These are phyloP conservation scores for Xylaria sp. DNA, from an alignment of 2,329 filamentous ascomycete genomes.

Conservation along the genomic window DNA sequence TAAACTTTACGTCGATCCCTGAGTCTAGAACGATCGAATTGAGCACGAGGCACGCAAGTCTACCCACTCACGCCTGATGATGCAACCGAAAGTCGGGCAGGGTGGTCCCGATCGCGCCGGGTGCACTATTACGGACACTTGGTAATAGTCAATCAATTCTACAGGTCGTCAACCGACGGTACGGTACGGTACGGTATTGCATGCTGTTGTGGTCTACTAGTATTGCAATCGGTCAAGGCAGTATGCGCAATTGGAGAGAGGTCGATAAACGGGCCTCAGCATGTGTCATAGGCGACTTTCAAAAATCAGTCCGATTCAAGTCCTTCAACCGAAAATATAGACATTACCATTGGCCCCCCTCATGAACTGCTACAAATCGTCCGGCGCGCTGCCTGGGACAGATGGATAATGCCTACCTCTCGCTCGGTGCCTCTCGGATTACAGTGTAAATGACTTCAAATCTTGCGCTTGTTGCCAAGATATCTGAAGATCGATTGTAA, in stretches of 20 bases:
- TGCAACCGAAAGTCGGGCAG: conserved; percentile 14
- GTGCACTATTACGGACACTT: conserved; percentile 9
- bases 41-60: conserved; percentile 10
- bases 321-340: neutral
- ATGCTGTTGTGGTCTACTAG: no score
- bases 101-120: conserved; percentile 10
- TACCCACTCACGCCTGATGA: neutral
- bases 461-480: neutral
- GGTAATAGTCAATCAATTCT: no score
- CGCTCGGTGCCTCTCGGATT: no score
- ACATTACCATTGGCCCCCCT: neutral
- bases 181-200: no score
- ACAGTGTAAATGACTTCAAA: neutral
- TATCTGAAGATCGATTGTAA: neutral
- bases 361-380: neutral
- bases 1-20: conserved; percentile 20
- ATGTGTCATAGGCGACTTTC: neutral
- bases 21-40: conserved; percentile 30
- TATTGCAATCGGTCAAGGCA: conserved; percentile 2
- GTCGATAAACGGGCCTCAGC: neutral
- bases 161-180: no score
- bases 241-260: neutral
- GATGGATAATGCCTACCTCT: no score
- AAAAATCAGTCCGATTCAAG: neutral
- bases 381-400: neutral